These are phyloP conservation scores for Komagataella kurtzmanii DNA, from an alignment of 805 yeast genomes.

Conservation along the genomic window DNA sequence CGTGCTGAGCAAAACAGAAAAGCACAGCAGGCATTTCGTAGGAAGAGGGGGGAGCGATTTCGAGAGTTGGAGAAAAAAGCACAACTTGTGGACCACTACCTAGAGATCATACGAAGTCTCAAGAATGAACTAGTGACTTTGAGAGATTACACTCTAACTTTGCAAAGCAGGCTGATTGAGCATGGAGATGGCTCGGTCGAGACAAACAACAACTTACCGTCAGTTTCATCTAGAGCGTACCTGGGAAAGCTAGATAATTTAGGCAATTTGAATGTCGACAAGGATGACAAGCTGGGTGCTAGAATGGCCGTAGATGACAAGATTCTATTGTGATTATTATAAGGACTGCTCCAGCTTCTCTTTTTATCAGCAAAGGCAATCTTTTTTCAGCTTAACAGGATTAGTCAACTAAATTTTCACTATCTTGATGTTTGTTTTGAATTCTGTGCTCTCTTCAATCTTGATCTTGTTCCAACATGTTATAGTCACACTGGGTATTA, in stretches of 20 bases:
- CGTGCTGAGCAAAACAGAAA: conserved; percentile 87
- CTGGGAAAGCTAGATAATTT: neutral
- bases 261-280: neutral
- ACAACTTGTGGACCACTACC: conserved; percentile 42
- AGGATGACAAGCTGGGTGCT: neutral
- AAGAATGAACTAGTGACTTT: conserved; percentile 58
- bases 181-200: neutral
- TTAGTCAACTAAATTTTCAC: too few relatives aligned
- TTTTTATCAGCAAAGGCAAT: too few relatives aligned
- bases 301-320: neutral
- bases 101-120: conserved; percentile 52
- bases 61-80: conserved; percentile 69
- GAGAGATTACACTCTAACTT: conserved; percentile 56
- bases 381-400: too few relatives aligned
- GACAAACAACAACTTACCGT: neutral
- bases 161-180: conserved; percentile 56
- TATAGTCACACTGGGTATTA: too few relatives aligned
- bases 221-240: neutral
- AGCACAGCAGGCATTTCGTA: conserved; percentile 87
- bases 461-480: too few relatives aligned
- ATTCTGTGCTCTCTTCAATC: too few relatives aligned
- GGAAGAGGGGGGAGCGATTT: conserved; percentile 68
- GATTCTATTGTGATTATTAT: neutral
- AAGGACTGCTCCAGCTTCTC: too few relatives aligned
- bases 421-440: too few relatives aligned